Percentiles rank a stretch among this genome's conserved stretches.
Evolutionary conservation across 1,284 basidiomycete species (phyloP).

Genomic region (Boletus sp.): DNA sequence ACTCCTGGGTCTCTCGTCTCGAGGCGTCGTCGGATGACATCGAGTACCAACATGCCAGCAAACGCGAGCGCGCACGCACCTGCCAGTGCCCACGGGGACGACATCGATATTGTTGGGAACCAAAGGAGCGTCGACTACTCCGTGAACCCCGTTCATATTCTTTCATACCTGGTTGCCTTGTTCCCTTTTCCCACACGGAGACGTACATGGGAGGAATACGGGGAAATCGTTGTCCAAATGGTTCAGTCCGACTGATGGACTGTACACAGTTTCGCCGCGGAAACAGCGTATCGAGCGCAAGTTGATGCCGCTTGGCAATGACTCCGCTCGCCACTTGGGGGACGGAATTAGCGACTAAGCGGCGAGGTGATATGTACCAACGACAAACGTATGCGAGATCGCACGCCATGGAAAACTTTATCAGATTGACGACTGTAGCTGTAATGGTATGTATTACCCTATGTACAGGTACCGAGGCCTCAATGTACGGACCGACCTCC

Average conservation of each 20-base stretch:
- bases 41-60: neutral
- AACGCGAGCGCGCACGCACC: constrained; percentile 11
- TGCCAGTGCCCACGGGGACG: constrained; percentile 4
- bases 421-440: too few relatives aligned
- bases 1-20: neutral
- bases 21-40: constrained; percentile 6
- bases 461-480: too few relatives aligned
- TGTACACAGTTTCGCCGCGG: neutral
- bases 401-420: neutral
- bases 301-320: neutral
- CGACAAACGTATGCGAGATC: neutral
- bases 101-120: neutral
- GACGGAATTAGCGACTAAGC: too few relatives aligned
- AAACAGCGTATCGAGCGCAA: neutral
- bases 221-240: neutral
- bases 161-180: constrained; percentile 3
- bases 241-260: neutral
- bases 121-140: too few relatives aligned
- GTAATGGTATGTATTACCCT: too few relatives aligned
- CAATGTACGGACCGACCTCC: too few relatives aligned
- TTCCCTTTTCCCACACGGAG: constrained; percentile 15
- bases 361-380: too few relatives aligned
- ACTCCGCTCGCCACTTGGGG: neutral
- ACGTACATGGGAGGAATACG: constrained; percentile 7
- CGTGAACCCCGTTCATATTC: constrained; percentile 6